phyloP scores from a whole-genome alignment of 1,139 yeast genomes.

The Debaryomyces udenii region DNA sequence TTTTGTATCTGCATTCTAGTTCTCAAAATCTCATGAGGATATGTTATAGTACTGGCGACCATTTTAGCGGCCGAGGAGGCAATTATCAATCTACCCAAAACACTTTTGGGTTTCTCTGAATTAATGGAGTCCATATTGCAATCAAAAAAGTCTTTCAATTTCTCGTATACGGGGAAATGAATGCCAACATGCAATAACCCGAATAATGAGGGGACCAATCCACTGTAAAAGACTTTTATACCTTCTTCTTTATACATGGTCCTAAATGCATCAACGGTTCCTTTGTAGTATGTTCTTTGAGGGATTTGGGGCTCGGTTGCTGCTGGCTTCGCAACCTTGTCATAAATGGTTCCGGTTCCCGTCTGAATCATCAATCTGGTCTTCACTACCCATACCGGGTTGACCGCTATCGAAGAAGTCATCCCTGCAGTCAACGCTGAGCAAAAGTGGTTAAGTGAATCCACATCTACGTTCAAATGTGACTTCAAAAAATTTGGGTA shows the following conservation, averaged over 20 bases:
- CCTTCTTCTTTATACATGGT: slow-evolving; percentile 86
- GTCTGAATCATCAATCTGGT: slow-evolving; percentile 92
- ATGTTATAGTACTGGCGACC: slow-evolving; percentile 86
- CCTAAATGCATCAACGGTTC: slow-evolving; percentile 80
- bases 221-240: slow-evolving; percentile 79
- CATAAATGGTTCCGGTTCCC: slow-evolving; percentile 48
- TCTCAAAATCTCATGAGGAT: slow-evolving; percentile 94
- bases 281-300: slow-evolving; percentile 55
- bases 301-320: background rate
- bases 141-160: slow-evolving; percentile 58
- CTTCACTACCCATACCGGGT: slow-evolving; percentile 97
- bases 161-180: slow-evolving; percentile 95
- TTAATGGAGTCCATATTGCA: slow-evolving; percentile 25
- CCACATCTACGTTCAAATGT: slow-evolving; percentile 39
- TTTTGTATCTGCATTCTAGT: slow-evolving; percentile 79
- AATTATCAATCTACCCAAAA: slow-evolving; percentile 48
- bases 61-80: slow-evolving; percentile 87
- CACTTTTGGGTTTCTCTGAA: slow-evolving; percentile 27
- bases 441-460: slow-evolving; percentile 64
- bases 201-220: slow-evolving; percentile 85
- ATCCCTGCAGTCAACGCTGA: slow-evolving; percentile 92
- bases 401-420: slow-evolving; percentile 81
- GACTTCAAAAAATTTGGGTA: slow-evolving; percentile 30
- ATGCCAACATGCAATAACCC: slow-evolving; percentile 94
- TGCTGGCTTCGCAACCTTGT: slow-evolving; percentile 17